phyloP scores from a whole-genome alignment of 495 filamentous ascomycete genomes.

The Halenospora varia region DNA sequence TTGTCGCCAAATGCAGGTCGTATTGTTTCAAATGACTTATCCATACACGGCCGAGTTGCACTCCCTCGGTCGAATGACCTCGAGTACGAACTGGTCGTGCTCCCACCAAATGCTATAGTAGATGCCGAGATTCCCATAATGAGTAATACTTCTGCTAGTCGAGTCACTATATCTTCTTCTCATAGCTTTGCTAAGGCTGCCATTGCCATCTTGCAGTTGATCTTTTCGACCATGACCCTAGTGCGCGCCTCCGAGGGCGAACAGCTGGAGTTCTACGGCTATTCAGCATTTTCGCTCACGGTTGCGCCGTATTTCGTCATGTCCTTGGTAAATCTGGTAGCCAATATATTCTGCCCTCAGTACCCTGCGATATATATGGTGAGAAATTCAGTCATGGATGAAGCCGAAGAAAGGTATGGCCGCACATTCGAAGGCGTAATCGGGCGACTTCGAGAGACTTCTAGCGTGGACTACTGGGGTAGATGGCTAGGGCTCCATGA shows the following conservation, averaged over 20 bases:
- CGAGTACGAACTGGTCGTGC: too few relatives aligned
- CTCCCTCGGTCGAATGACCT: too few relatives aligned
- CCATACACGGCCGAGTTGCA: too few relatives aligned
- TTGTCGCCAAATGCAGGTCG: too few relatives aligned
- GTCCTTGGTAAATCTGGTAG: slow-evolving; percentile 42
- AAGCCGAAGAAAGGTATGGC: slow-evolving; percentile 17
- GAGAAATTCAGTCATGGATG: slow-evolving; percentile 28
- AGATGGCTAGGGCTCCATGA: too few relatives aligned
- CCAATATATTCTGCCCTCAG: slow-evolving; percentile 24
- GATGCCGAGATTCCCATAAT: too few relatives aligned
- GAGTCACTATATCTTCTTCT: slow-evolving; percentile 6
- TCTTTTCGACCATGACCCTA: slow-evolving; percentile 30
- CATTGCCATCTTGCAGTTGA: slow-evolving; percentile 33
- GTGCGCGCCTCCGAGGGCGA: slow-evolving; percentile 33
- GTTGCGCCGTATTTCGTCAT: slow-evolving; percentile 40
- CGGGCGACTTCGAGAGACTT: too few relatives aligned
- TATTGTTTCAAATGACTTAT: too few relatives aligned
- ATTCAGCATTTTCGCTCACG: slow-evolving; percentile 40
- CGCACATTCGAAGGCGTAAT: neutral
- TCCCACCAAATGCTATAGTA: too few relatives aligned
- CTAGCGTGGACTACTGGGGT: too few relatives aligned
- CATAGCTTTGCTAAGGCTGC: slow-evolving; percentile 29
- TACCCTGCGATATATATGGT: slow-evolving; percentile 39
- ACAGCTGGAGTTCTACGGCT: slow-evolving; percentile 38
- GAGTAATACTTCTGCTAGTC: neutral